Base-by-base conservation (phyloP, 257 asterid genomes). In the Plectranthus barbatus region DNA sequence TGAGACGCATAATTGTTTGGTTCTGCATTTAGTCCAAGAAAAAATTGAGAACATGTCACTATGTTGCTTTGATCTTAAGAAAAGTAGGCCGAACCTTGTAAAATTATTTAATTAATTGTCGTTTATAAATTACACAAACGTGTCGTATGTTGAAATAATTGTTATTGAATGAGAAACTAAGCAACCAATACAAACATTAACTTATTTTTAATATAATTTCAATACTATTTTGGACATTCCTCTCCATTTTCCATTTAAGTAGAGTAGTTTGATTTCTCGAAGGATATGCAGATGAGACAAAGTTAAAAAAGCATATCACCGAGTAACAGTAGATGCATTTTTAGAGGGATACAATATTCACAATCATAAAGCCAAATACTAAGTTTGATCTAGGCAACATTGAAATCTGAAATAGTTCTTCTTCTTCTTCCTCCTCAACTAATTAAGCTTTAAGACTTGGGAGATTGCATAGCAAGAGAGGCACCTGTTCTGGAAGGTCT, bases 391-490 rank as follows among this genome's bases (percentile, higher is more conserved):
- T 4, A 69, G 66, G 24, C 17, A 21, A n/a, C 10, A 67, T 56
- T 5, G 11, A 34, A 24, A 60, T 26, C 60, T 31, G 15, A 49
- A 33, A 46, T 8, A 26, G 9, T 14, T 12, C n/a, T 15, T 2
- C 7, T 34, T 0, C 40, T 15, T 11, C 5, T 21, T 18, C n/a
- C 53, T 11, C 62, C 49, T 51, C 34, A 39, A 1, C 3, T 3
- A 14, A 12, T 55, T 39, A 31, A 31, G n/a, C 6, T 19, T 70
- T 64, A 77, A 10, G 81, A 71, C 52, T 67, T 78, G 19, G 91
- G 87, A 72, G 90, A 86, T 31, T 65, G 86, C 17, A 71, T 48
- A 10, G 66, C 68, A 15, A 70, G 81, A 54, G 76, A 73, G 47
- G 71, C 65, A 66, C 79, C 81, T 1, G 73, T 60, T 71, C 72